These are phyloP conservation scores for Imleria badia DNA, from an alignment of 768 basidiomycete genomes.

Conservation along the genomic window DNA sequence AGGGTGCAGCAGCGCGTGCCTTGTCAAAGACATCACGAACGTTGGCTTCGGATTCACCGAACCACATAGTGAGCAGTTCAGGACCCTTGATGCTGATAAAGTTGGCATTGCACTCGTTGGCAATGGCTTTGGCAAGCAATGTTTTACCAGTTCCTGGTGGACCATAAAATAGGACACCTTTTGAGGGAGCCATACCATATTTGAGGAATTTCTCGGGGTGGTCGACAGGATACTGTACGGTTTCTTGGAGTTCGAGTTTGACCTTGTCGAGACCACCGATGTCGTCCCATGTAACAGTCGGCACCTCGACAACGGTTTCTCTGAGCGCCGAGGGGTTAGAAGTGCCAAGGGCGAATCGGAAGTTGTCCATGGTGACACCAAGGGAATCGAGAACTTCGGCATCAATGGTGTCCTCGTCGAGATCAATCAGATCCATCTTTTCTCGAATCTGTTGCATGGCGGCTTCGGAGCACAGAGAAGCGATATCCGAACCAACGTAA, in stretches of 20 bases:
- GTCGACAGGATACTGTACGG: conserved; percentile 99
- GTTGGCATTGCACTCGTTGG: conserved; percentile 99
- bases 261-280: conserved; percentile 99
- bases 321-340: conserved; percentile 98
- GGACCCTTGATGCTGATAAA: conserved; percentile 99
- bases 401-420: conserved; percentile 98
- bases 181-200: conserved; percentile 99
- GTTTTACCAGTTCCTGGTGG: conserved; percentile 99
- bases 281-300: conserved; percentile 98
- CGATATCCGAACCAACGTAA: conserved; percentile 98
- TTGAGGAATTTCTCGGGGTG: conserved; percentile 99
- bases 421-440: conserved; percentile 98
- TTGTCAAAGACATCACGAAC: conserved; percentile 99
- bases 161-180: conserved; percentile 99
- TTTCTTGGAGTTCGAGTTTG: conserved; percentile 98
- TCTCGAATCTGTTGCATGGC: conserved; percentile 99
- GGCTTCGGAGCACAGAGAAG: conserved; percentile 96
- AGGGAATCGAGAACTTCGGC: conserved; percentile 98
- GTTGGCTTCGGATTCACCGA: conserved; percentile 99
- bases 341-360: conserved; percentile 96
- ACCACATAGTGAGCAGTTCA: conserved; percentile 99
- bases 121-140: conserved; percentile 96
- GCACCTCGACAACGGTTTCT: conserved; percentile 99
- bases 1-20: conserved; percentile 97
- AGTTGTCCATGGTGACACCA: conserved; percentile 99